Evolutionary conservation across 495 filamentous ascomycete genomes (phyloP).

Genomic region (Poronia punctata): DNA sequence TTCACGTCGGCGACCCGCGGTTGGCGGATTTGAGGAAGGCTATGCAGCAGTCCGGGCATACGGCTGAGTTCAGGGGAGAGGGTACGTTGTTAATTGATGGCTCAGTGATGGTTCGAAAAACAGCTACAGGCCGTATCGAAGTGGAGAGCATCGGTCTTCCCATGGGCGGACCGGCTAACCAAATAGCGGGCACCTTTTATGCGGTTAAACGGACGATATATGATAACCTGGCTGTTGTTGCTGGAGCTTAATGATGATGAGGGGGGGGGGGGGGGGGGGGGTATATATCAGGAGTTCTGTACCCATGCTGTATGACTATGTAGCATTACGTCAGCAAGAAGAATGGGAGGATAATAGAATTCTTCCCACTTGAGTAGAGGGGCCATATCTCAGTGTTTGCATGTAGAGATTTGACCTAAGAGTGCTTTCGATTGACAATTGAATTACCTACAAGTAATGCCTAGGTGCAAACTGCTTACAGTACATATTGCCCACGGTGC

Average conservation of each 20-base stretch:
- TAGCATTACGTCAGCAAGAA: too few species aligned
- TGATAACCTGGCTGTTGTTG: conserved; percentile 73
- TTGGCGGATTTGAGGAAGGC: conserved; percentile 81
- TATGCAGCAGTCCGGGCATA: conserved; percentile 75
- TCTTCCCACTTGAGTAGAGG: too few species aligned
- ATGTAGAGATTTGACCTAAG: too few species aligned
- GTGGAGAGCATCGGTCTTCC: conserved; percentile 67
- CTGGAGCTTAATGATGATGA: conserved; percentile 46
- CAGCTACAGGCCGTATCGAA: conserved; percentile 77
- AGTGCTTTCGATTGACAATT: too few species aligned
- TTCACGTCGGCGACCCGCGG: conserved; percentile 90
- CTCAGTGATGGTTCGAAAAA: conserved; percentile 81
- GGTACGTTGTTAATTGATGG: conserved; percentile 87
- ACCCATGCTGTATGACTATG: conserved; percentile 8
- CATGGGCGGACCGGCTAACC: conserved; percentile 29
- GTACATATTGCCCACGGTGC: too few species aligned
- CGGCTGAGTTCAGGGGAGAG: conserved; percentile 88
- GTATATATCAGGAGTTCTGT: background rate
- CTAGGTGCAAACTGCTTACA: too few species aligned
- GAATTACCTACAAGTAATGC: too few species aligned
- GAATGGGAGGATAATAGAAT: too few species aligned
- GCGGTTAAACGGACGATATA: conserved; percentile 77
- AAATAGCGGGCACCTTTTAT: conserved; percentile 56
- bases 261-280: too few species aligned
- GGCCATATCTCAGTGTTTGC: too few species aligned